Conservation (phyloP, 2,329 filamentous ascomycete species). For the Trichoderma koningii region DNA sequence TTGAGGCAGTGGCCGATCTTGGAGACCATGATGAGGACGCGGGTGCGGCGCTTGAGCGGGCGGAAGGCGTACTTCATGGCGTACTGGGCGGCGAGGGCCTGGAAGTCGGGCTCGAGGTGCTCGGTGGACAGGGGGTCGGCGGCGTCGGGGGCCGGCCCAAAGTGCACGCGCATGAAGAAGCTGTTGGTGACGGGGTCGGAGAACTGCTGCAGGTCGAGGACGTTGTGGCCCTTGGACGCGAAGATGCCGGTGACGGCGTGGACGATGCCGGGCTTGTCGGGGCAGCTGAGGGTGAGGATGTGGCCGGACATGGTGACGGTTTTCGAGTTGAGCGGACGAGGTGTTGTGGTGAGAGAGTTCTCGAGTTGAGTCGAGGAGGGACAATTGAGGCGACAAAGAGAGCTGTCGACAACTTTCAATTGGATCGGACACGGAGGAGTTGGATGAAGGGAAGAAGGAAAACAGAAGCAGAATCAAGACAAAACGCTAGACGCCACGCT, state of each 20-base stretch:
- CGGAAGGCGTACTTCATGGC: constrained; percentile 71
- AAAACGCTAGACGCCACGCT: constrained; percentile 2
- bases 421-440: neutral
- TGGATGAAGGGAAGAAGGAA: neutral
- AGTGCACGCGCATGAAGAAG: constrained; percentile 90
- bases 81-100: constrained; percentile 62
- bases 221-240: constrained; percentile 72
- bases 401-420: neutral
- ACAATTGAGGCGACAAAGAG: neutral
- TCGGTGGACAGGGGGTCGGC: constrained; percentile 44
- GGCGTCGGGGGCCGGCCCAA: constrained; percentile 59
- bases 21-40: constrained; percentile 84
- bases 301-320: constrained; percentile 49
- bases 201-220: constrained; percentile 83
- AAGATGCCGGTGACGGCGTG: constrained; percentile 81
- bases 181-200: constrained; percentile 71
- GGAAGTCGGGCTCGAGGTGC: constrained; percentile 58
- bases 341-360: neutral
- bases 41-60: constrained; percentile 67
- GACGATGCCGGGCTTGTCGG: constrained; percentile 82
- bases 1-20: constrained; percentile 87
- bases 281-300: constrained; percentile 80
- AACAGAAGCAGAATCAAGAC: neutral
- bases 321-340: neutral
- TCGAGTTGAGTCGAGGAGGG: constrained; percentile 24